Evolutionary conservation across 371 early-diverging fungal genomes (phyloP).

Genomic region (Syncephalastrum contaminatum): DNA sequence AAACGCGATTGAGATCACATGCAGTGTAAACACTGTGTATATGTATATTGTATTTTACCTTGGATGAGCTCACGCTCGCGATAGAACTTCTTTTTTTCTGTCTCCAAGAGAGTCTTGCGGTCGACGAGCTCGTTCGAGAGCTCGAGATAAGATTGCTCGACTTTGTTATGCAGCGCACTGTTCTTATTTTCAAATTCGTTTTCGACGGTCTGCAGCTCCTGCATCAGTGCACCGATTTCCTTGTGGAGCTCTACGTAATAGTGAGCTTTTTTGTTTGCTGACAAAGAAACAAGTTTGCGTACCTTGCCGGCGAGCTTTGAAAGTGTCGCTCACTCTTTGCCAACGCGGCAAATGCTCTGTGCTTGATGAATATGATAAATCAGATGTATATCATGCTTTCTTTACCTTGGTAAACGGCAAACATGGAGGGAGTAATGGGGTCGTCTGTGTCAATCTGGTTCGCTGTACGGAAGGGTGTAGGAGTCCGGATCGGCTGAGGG

Average conservation of each 20-base stretch:
- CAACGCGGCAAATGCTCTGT: conserved; percentile 21
- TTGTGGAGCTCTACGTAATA: conserved; percentile 16
- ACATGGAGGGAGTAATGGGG: conserved; percentile 9
- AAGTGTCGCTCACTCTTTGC: conserved; percentile 21
- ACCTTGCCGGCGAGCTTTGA: conserved; percentile 28
- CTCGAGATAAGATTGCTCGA: conserved; percentile 21
- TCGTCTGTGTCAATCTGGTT: conserved; percentile 12
- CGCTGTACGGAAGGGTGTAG: conserved; percentile 12
- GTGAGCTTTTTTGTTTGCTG: neutral
- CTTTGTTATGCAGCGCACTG: conserved; percentile 21
- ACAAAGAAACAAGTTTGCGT: neutral
- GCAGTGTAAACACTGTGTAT: neutral
- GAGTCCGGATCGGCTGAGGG: conserved; percentile 9
- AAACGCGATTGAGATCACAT: neutral
- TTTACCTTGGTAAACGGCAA: conserved; percentile 23
- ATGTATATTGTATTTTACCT: conserved; percentile 7
- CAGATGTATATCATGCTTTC: neutral
- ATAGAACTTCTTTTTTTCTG: conserved; percentile 25
- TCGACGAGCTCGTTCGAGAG: conserved; percentile 20
- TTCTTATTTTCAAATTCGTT: conserved; percentile 24
- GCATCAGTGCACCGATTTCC: conserved; percentile 21
- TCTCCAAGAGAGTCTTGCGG: conserved; percentile 15
- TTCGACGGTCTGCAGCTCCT: conserved; percentile 29
- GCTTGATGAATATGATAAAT: neutral
- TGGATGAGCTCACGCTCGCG: conserved; percentile 25